Evolutionary conservation across 352 stramenopile genomes (phyloP).

Genomic region (Phytophthora citrophthora): DNA sequence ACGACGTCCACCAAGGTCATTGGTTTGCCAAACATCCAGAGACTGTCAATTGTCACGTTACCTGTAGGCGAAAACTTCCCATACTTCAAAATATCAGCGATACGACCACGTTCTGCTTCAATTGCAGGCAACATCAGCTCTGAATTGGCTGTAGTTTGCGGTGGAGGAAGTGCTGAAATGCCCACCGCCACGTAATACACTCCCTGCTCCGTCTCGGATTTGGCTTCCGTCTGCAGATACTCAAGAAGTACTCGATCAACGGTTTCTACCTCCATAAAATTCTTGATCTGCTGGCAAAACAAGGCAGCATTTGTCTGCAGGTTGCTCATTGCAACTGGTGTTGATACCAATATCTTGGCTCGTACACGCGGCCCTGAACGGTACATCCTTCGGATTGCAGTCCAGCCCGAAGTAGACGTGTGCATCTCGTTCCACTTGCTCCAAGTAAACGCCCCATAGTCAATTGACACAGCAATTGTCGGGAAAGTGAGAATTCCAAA

Average conservation of each 20-base stretch:
- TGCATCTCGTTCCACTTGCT: slow-evolving; percentile 14
- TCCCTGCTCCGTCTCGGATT: slow-evolving; percentile 5
- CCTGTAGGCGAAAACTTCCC: not conserved
- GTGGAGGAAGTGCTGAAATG: slow-evolving; percentile 28
- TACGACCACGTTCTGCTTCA: slow-evolving; percentile 27
- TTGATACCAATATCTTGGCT: slow-evolving; percentile 29
- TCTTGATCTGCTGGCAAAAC: slow-evolving; percentile 24
- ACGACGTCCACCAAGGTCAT: slow-evolving; percentile 30
- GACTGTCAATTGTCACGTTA: slow-evolving; percentile 16
- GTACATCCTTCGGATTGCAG: slow-evolving; percentile 3
- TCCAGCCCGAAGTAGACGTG: slow-evolving; percentile 1
- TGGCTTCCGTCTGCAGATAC: slow-evolving; percentile 27
- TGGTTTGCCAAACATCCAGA: slow-evolving; percentile 20
- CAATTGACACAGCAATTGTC: slow-evolving; percentile 5
- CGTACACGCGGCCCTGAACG: slow-evolving; percentile 18
- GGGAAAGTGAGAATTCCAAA: not conserved
- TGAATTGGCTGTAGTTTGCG: slow-evolving; percentile 5
- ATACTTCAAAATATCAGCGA: slow-evolving; percentile 19
- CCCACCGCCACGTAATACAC: slow-evolving; percentile 21
- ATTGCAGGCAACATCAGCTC: slow-evolving; percentile 11
- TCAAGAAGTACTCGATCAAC: slow-evolving; percentile 28
- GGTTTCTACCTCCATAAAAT: slow-evolving; percentile 18
- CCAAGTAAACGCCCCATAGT: slow-evolving; percentile 27
- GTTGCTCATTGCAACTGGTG: slow-evolving; percentile 13
- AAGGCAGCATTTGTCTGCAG: slow-evolving; percentile 17